phyloP scores from a whole-genome alignment of 768 basidiomycete genomes.

The Leccinum boreale region DNA sequence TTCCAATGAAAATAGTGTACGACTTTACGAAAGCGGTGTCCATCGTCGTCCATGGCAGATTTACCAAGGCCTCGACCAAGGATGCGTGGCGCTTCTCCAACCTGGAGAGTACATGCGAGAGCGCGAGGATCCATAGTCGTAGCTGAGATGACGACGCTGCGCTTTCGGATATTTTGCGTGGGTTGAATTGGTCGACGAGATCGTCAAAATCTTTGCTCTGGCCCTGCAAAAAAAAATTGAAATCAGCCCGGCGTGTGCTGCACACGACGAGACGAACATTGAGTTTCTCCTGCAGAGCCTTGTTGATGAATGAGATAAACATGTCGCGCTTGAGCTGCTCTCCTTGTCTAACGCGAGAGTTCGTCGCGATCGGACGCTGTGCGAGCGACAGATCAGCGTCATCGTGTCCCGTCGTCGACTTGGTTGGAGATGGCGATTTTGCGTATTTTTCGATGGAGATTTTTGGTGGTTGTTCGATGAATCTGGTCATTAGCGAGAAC shows the following conservation, averaged over 20 bases:
- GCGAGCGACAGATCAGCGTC: slow-evolving; percentile 17
- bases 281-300: slow-evolving; percentile 72
- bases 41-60: slow-evolving; percentile 90
- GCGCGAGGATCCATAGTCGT: slow-evolving; percentile 77
- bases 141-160: slow-evolving; percentile 49
- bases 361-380: slow-evolving; percentile 68
- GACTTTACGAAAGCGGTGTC: slow-evolving; percentile 82
- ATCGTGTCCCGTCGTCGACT: slow-evolving; percentile 16
- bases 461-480: slow-evolving; percentile 42
- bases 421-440: slow-evolving; percentile 35
- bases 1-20: slow-evolving; percentile 86
- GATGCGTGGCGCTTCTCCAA: slow-evolving; percentile 76
- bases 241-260: slow-evolving; percentile 11
- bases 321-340: slow-evolving; percentile 77
- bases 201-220: slow-evolving; percentile 77
- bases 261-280: slow-evolving; percentile 46
- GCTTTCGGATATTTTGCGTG: slow-evolving; percentile 36
- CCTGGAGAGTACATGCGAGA: slow-evolving; percentile 90
- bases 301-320: slow-evolving; percentile 79
- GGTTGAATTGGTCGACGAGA: slow-evolving; percentile 83
- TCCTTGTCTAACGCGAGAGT: slow-evolving; percentile 73
- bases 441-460: slow-evolving; percentile 43
- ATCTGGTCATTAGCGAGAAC: slow-evolving; percentile 40
- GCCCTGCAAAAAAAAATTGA: slow-evolving; percentile 46
- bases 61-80: slow-evolving; percentile 83